Percentiles rank a stretch among this genome's conserved stretches.
These are phyloP conservation scores for Rheum nobile DNA, from an alignment of 148 eudicot genomes.

Conservation along the genomic window DNA sequence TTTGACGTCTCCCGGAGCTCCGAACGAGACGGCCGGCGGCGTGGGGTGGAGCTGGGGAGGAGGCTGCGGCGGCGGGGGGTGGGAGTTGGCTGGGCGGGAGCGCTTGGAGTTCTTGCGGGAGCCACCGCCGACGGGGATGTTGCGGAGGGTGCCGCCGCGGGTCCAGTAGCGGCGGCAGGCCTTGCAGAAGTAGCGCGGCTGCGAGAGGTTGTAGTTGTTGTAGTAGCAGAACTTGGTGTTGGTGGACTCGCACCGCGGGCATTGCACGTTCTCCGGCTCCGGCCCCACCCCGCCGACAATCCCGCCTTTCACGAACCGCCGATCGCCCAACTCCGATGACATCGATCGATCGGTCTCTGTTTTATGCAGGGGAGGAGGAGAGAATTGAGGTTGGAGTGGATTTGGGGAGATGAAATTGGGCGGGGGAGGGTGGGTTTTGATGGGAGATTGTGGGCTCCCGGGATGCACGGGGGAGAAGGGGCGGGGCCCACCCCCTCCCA, in stretches of 20 bases:
- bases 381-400: not conserved
- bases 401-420: not conserved
- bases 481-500: not conserved
- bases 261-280: not conserved
- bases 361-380: not conserved
- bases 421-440: not conserved
- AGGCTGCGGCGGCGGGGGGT: not conserved
- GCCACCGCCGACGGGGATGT: slow-evolving; percentile 9
- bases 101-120: slow-evolving; percentile 5
- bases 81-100: not conserved
- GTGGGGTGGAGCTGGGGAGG: not conserved
- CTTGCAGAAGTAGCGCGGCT: slow-evolving; percentile 3
- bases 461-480: slow-evolving; percentile 4
- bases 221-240: slow-evolving; percentile 8
- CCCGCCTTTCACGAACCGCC: not conserved
- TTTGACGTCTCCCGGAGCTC: not conserved
- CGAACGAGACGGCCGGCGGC: too few relatives aligned
- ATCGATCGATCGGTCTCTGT: not conserved
- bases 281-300: not conserved
- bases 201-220: slow-evolving; percentile 1
- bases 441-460: not conserved
- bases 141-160: slow-evolving; percentile 5
- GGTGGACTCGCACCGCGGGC: slow-evolving; percentile 2
- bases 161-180: slow-evolving; percentile 8
- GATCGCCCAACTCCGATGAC: not conserved